Evolutionary conservation across 805 yeast genomes (phyloP), one percentile per base, ranked within the genome.

Genomic region (Metschnikowia cubensis): DNA sequence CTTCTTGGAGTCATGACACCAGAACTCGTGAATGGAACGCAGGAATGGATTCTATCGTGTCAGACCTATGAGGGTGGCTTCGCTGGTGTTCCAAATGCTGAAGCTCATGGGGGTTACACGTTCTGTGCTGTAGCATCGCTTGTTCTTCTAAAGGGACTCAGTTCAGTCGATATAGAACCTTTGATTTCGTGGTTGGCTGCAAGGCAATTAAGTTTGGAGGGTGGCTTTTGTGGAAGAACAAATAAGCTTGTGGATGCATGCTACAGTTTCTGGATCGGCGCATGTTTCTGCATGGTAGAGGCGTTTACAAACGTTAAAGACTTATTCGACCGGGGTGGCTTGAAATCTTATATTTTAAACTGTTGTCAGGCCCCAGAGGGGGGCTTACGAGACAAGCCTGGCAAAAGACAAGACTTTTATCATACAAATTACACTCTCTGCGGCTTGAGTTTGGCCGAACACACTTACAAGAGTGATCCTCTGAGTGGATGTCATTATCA

Each of bases 51-150:
- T 13, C 58, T 68, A 0, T 56, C 63, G 11, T 89, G 97, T 59
- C 99, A 94, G 66, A 87, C 92, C 0, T 91, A 79, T 63, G 99
- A 95, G 69, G 99, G 99, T 21, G 99, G 99, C 0, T 87, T 92
- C 68, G 89, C 91, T 1, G 96, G 96, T 1, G 74, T 75, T 18
- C 94, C 96, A 0, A 65, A 64, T 17, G 74, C 77, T 4, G 99
- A 94, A 66, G 97, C 98, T 0, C 99, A 94, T 64, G 99, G 97
- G 2, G 99, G 99, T 0, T 95, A 94, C 64, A 82, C 98, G 0
- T 94, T 81, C 65, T 94, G 99, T 71, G 96, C 92, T 0, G 71
- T 87, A 20, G 73, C 74, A 4, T 40, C 95, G 85, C 41, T 79
- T 82, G 45, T 69, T 81, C 50, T 77, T 75, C 53, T 74, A 75